phyloP scores from a whole-genome alignment of 2,329 filamentous ascomycete species.

The Blastomyces silverae region DNA sequence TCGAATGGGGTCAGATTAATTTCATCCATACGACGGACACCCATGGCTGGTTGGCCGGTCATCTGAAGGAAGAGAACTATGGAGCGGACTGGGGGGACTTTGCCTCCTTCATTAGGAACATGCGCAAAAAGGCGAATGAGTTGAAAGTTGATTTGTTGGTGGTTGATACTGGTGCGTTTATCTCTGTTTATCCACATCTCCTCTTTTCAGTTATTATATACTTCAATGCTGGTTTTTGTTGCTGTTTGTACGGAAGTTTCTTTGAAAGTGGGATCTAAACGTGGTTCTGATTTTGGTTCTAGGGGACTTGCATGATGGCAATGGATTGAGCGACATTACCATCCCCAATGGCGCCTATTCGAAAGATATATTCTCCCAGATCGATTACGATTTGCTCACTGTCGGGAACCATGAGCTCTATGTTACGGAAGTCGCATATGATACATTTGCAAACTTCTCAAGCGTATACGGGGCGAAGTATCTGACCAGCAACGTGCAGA shows the following conservation, averaged over 20 bases:
- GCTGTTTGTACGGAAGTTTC: neutral
- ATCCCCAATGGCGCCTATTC: slow-evolving; percentile 51
- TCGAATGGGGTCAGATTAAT: slow-evolving; percentile 55
- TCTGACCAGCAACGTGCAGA: slow-evolving; percentile 50
- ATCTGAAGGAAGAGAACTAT: slow-evolving; percentile 57
- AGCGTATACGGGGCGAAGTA: slow-evolving; percentile 52
- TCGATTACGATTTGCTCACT: slow-evolving; percentile 50
- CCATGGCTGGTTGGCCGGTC: slow-evolving; percentile 56
- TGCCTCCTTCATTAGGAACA: slow-evolving; percentile 53
- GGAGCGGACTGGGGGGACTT: slow-evolving; percentile 62
- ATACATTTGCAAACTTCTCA: slow-evolving; percentile 55
- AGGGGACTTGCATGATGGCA: slow-evolving; percentile 60
- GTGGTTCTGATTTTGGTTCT: neutral
- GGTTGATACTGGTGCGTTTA: slow-evolving; percentile 50
- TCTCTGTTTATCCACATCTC: neutral
- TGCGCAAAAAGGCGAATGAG: slow-evolving; percentile 53
- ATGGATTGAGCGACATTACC: slow-evolving; percentile 56
- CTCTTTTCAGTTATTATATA: neutral
- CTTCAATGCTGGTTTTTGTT: slow-evolving; percentile 23
- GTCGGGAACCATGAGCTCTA: slow-evolving; percentile 62
- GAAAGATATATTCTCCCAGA: slow-evolving; percentile 47
- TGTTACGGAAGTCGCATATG: slow-evolving; percentile 54
- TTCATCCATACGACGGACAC: slow-evolving; percentile 58
- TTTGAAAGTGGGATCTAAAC: slow-evolving; percentile 8
- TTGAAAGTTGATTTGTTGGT: slow-evolving; percentile 55